Conservation (phyloP, 192 early-diverging fungal genomes). For the Umbelopsis sp. region DNA sequence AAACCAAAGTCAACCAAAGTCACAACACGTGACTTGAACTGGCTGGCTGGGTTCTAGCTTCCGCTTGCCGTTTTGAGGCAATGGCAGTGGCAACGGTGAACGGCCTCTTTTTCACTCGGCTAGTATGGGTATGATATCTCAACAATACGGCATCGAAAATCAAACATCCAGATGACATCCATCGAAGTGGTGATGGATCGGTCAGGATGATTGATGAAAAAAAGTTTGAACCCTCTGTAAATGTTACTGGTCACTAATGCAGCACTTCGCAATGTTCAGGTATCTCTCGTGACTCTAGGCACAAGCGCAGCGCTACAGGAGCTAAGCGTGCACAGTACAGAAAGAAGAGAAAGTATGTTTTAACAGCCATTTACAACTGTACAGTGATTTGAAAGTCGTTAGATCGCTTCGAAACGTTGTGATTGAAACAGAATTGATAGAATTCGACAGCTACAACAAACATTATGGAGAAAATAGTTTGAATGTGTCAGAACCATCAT, state of each 20-base stretch:
- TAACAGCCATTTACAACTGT: background rate
- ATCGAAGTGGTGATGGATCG: constrained; percentile 7
- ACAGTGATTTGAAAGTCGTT: too few species aligned
- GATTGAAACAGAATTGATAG: too few species aligned
- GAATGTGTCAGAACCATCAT: background rate
- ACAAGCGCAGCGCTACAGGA: constrained; percentile 97
- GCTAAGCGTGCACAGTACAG: constrained; percentile 99
- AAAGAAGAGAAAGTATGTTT: constrained; percentile 97
- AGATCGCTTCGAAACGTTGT: too few species aligned
- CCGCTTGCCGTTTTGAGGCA: constrained; percentile 10
- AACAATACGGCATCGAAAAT: background rate
- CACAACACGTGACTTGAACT: background rate
- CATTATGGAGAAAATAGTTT: background rate
- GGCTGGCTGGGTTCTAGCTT: background rate
- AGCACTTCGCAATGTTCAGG: constrained; percentile 55
- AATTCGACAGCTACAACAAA: too few species aligned
- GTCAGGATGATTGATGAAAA: constrained; percentile 14
- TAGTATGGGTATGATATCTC: constrained; percentile 17
- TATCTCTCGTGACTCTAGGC: constrained; percentile 99
- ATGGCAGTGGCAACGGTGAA: background rate
- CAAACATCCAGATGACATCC: background rate
- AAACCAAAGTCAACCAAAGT: too few species aligned
- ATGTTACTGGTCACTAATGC: constrained; percentile 4
- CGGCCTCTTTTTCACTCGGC: constrained; percentile 21
- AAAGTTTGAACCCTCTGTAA: background rate